Base-by-base conservation (phyloP, 2,329 filamentous ascomycete species). In the Claviceps pazoutovae region DNA sequence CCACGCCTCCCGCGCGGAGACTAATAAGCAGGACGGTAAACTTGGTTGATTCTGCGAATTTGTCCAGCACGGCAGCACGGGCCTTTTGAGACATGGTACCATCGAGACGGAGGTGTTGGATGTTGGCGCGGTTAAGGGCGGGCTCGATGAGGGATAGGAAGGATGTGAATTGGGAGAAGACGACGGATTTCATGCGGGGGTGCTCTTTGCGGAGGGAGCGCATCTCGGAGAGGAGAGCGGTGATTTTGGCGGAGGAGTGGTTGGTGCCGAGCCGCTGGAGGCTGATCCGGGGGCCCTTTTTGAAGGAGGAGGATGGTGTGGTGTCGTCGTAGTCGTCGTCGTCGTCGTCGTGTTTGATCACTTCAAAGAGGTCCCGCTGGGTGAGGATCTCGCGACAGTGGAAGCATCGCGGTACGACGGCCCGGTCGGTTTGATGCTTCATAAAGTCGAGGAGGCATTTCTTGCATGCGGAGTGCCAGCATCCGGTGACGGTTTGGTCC, bases 391-490 rank as follows among this genome's bases (percentile, higher is more conserved):
- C 86, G 36, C 93, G 85, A 64, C 93, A 98, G 57, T 86, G 91
- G 71, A 95, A 95, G 67, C 93, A 98, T 9, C 84, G 80, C 1
- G 93, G 85, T 0, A 84, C 66, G 48, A 87, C 78, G 44, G 83
- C 82, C 53, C 84, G 88, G 58, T 88, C 83, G 4, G 76, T 84
- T 64, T 95, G 86, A 61, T 95, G 89, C 56, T 86, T 82, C 61
- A 98, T 94, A 59, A 88, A 95, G 59, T 88, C 83, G 2, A 94
- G 71, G n/a, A 97, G 71, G 60, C 93, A 98, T 56, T 87, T 84
- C 68, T 93, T 95, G 71, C 93, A 98, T 1, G 93, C 90, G 37
- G 88, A 95, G 66, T 98, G 93, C 89, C 93, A 98, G 68, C 93
- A 98, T 0, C 88, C 88, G 0, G 93, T 97, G 1, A 98, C 93